Percentiles rank a stretch among this genome's conserved stretches.
These are phyloP conservation scores for Golubevia sp. DNA, from an alignment of 1,284 basidiomycete genomes.

Conservation along the genomic window DNA sequence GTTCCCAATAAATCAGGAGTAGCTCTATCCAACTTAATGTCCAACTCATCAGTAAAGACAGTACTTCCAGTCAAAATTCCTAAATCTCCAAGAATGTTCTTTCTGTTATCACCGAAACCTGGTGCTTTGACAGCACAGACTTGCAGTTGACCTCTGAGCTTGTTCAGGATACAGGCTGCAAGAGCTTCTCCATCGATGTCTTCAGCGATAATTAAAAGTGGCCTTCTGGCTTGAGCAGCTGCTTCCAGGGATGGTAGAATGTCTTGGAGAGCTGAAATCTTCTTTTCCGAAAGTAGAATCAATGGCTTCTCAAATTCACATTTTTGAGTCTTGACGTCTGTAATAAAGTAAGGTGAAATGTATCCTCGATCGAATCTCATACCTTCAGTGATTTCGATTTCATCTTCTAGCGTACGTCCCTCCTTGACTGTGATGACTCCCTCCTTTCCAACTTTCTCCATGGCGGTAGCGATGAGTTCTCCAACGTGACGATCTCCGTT, in stretches of 20 bases:
- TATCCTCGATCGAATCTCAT: constrained; percentile 99
- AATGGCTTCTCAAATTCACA: constrained; percentile 96
- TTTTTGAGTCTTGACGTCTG: constrained; percentile 95
- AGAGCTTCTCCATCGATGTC: constrained; percentile 97
- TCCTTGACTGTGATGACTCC: constrained; percentile 99
- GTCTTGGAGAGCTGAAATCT: constrained; percentile 92
- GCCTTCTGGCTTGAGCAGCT: constrained; percentile 86
- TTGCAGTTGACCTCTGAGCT: constrained; percentile 92
- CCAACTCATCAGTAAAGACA: constrained; percentile 97
- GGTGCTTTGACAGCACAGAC: constrained; percentile 94
- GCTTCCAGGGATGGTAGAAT: constrained; percentile 92
- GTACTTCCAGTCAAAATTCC: constrained; percentile 96
- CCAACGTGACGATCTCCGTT: constrained; percentile 95
- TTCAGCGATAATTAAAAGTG: constrained; percentile 93
- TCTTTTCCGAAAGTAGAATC: constrained; percentile 94
- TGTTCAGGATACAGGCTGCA: constrained; percentile 96
- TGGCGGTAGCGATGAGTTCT: constrained; percentile 95
- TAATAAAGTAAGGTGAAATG: constrained; percentile 99
- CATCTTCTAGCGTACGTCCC: constrained; percentile 92
- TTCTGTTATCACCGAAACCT: constrained; percentile 98
- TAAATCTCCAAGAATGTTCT: constrained; percentile 93
- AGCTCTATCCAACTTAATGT: constrained; percentile 93
- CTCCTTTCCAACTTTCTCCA: constrained; percentile 99
- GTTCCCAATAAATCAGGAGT: constrained; percentile 88
- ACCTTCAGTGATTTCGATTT: constrained; percentile 99